These are phyloP conservation scores for Barnettozyma vustinii DNA, from an alignment of 805 yeast species.

Conservation along the genomic window DNA sequence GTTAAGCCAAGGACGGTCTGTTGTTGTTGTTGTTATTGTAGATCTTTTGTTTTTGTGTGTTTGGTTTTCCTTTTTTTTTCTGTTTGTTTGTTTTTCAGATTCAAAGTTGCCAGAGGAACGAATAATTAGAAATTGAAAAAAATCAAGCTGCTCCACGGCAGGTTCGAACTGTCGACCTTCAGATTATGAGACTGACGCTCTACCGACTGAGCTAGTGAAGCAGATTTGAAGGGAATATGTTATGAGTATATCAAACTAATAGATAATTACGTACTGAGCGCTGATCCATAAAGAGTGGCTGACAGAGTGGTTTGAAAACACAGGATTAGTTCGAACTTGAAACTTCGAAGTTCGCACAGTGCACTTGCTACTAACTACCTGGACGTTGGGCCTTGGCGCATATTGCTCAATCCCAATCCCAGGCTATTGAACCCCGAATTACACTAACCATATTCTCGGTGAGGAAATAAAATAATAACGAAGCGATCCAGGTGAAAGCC, in stretches of 20 bases:
- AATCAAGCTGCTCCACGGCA: conserved; percentile 42
- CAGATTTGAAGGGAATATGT: conserved; percentile 19
- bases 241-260: not conserved
- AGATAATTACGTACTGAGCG: too few relatives aligned
- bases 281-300: too few relatives aligned
- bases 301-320: too few relatives aligned
- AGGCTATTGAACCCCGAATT: too few relatives aligned
- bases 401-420: too few relatives aligned
- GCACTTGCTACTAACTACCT: too few relatives aligned
- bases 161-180: conserved; percentile 53
- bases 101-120: not conserved
- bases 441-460: too few relatives aligned
- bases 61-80: conserved; percentile 1
- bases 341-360: too few relatives aligned
- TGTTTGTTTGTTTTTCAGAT: not conserved
- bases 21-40: not conserved
- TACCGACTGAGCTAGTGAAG: conserved; percentile 53
- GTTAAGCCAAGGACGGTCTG: not conserved
- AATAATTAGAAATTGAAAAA: conserved; percentile 5
- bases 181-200: conserved; percentile 56
- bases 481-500: too few relatives aligned
- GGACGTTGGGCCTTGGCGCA: too few relatives aligned
- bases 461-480: too few relatives aligned
- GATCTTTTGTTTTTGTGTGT: not conserved
- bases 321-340: too few relatives aligned